Evolutionary conservation across 192 early-diverging fungal species (phyloP).

Genomic region (Chytriomyces confervae): DNA sequence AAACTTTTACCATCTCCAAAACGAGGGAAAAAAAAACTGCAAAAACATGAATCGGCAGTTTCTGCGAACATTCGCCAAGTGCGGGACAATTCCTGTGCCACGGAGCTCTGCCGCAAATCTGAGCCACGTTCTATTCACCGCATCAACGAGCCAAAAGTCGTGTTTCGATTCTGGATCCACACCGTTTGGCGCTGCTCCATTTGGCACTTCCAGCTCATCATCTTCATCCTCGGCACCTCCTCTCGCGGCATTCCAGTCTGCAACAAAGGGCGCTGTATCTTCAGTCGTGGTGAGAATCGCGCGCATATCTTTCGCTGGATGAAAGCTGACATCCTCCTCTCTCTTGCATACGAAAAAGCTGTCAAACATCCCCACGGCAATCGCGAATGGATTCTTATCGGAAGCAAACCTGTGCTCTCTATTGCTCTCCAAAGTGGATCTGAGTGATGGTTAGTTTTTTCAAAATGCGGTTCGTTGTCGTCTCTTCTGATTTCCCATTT

Average conservation of each 20-base stretch:
- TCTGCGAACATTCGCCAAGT: too few species aligned
- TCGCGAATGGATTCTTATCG: slow-evolving; percentile 39
- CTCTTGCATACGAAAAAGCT: slow-evolving; percentile 5
- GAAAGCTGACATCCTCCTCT: neutral
- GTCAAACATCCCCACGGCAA: slow-evolving; percentile 28
- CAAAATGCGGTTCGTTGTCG: neutral
- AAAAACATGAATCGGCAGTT: too few species aligned
- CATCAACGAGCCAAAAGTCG: neutral
- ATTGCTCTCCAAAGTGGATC: slow-evolving; percentile 32
- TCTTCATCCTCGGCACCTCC: neutral
- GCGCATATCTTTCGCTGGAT: neutral
- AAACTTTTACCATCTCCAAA: neutral
- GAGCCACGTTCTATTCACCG: neutral
- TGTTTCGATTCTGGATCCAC: neutral
- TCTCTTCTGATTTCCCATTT: neutral
- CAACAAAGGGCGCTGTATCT: neutral
- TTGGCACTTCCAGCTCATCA: neutral
- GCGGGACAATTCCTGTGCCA: neutral
- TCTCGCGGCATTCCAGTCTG: neutral
- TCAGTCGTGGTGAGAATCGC: neutral
- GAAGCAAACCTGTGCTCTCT: slow-evolving; percentile 20
- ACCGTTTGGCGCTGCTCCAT: neutral
- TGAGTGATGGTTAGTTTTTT: slow-evolving; percentile 36
- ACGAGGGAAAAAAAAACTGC: too few species aligned
- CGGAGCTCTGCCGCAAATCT: neutral